Base-by-base conservation (phyloP, 768 basidiomycete genomes). In the Mycena galericulata region DNA sequence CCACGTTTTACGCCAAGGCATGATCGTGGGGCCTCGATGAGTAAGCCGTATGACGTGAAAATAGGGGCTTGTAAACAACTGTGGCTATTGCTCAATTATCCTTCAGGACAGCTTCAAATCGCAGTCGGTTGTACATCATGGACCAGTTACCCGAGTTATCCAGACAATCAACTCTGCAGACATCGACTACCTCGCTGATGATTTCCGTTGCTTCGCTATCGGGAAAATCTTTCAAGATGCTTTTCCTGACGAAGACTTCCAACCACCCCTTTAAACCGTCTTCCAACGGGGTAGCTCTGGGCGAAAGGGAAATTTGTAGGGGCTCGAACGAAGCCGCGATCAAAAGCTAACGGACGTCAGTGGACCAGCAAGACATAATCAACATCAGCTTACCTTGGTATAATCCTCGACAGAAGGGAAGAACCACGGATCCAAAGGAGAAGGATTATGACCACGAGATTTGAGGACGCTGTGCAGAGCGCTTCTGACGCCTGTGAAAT, bases 381-480 rank as follows among this genome's bases (percentile, higher is more conserved):
- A 26, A 57, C 40, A 49, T 17, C 20, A 15, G 67, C 81, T 64
- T 74, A 90, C 90, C 76, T 83, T 81, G 50, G 77, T 79, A 76
- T 96, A 95, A 65, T 92, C 88, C 30, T 87, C 84, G 14, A 84
- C 83, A 0, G 90, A 90, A 5, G 95, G 95, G 75, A 94, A 95
- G 80, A 88, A 94, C 93, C 93, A 96, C 0, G 95, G 95, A 74
- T 96, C 94, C 47, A 89, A 75, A 14, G 78, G 73, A 11, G 79
- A 77, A 12, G 93, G 87, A 76, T 94, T 83, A 61, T 88, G 77
- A 0, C 92, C 91, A 29, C 84, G 82, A 32, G 78, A 77, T 62
- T 79, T 79, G 40, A 91, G 77, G 0, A 85, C 88, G 12, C 82
- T 74, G 68, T 94, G 83, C 18, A 96, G 71, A 5, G 87, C 86